Evolutionary conservation across 257 asterid species (phyloP), one percentile per base, ranked within the genome.

Genomic region (Rauvolfia tetraphylla): DNA sequence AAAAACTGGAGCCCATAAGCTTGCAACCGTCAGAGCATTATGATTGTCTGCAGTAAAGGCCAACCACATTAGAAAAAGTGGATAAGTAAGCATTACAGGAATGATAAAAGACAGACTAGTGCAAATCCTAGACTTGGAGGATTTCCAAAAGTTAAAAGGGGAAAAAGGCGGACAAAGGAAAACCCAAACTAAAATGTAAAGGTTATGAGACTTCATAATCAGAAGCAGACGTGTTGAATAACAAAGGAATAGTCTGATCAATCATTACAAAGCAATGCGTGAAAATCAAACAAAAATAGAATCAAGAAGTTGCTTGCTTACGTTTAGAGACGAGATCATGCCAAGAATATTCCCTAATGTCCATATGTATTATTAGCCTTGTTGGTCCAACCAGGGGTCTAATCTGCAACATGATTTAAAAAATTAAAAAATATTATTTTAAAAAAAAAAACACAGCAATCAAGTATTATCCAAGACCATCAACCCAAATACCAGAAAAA

Each of bases 1-100:
- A 77, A 93, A 70, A 77, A 95, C 97, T 49, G 97, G 99, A 72
- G 92, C 93, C 99, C 99, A 95, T 78, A 95, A 86, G 91, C 96
- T 88, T 79, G 86, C 86, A 33, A 95, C 83, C 7, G 99, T 85
- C 65, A 91, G 76, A 71, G 96, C 96, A 84, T 93, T 95, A 83
- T 92, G 91, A 82, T 95, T 95, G 84, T 93, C 99, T 95, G 82
- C 90, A 89, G 72, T 75, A 63, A 80, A 85, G 46, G 75, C 69
- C 71, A 53, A 71, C 74, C 61, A 57, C 59, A 25, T 79, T 70
- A 72, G 83, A 76, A 63, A 75, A 23, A 38, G 31, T 22, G 18
- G 49, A 83, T 29, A 41, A 48, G 46, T 41, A 46, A 72, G 73
- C 27, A 48, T 44, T 61, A 27, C 15, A 20, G 17, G 13, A 44